A percentile compares a stretch with the other conserved stretches of the same genome.
Conservation (phyloP, 1,284 basidiomycete genomes). For the Rhodotorula sp. region DNA sequence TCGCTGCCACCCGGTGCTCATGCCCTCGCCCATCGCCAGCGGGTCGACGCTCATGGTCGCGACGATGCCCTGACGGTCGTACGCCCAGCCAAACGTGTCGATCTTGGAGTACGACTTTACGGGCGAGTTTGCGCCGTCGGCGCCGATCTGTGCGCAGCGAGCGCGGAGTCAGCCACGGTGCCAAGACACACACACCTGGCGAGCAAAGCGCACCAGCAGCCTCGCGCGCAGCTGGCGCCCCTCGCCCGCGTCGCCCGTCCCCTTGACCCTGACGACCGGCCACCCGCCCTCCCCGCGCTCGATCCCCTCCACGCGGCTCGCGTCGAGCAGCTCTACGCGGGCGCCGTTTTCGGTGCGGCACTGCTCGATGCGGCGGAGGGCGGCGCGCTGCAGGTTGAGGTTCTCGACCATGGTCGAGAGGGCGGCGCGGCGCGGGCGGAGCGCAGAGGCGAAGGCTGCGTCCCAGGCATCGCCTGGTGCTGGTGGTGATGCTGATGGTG, state of each 20-base stretch:
- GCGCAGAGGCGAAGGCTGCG: not conserved
- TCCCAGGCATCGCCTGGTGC: conserved; percentile 12
- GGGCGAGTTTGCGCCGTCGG: conserved; percentile 93
- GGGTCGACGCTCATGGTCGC: conserved; percentile 68
- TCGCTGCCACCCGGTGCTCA: conserved; percentile 78
- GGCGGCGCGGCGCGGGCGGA: conserved; percentile 51
- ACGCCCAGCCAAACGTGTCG: conserved; percentile 86
- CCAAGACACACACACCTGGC: not conserved
- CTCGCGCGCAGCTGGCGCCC: conserved; percentile 61
- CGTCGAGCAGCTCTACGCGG: conserved; percentile 49
- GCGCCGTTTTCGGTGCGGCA: conserved; percentile 57
- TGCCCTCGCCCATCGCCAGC: conserved; percentile 17
- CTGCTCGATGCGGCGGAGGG: conserved; percentile 51
- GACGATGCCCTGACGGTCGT: conserved; percentile 86
- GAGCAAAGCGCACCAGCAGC: conserved; percentile 61
- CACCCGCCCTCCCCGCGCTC: conserved; percentile 57
- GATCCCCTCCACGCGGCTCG: conserved; percentile 44
- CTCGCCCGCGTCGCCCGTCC: conserved; percentile 43
- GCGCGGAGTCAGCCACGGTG: not conserved
- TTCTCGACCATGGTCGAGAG: conserved; percentile 88
- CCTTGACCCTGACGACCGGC: conserved; percentile 72
- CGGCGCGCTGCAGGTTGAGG: conserved; percentile 80
- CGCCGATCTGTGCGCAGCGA: conserved; percentile 69
- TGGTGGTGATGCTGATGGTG: conserved; percentile 47
- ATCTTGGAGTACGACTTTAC: conserved; percentile 86